Percentiles rank a stretch among this genome's conserved stretches.
These are phyloP conservation scores for Thielaviopsis euricoi DNA, from an alignment of 2,329 filamentous ascomycete species.

Conservation along the genomic window DNA sequence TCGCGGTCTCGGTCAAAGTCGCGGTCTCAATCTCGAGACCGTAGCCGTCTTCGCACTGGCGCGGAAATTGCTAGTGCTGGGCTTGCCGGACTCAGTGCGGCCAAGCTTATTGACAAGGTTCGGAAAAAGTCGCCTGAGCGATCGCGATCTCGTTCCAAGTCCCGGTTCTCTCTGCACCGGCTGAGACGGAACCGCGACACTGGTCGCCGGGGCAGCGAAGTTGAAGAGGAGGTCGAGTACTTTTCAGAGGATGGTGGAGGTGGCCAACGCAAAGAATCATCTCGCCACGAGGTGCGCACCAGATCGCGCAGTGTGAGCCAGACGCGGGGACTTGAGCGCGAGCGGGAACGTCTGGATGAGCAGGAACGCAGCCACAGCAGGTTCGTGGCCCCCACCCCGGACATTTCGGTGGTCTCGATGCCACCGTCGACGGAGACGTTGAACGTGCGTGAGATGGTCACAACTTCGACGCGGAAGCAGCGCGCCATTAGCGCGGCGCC, in stretches of 20 bases:
- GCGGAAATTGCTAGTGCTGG: conserved; percentile 46
- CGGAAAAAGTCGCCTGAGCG: conserved; percentile 37
- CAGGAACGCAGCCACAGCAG: not conserved
- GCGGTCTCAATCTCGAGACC: conserved; percentile 27
- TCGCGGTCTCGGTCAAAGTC: conserved; percentile 18
- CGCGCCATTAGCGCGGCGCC: not conserved
- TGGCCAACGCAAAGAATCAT: conserved; percentile 16
- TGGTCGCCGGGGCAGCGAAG: conserved; percentile 14
- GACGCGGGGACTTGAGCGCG: not conserved
- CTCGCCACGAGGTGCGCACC: conserved; percentile 20
- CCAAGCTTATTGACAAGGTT: conserved; percentile 43
- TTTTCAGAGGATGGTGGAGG: conserved; percentile 21
- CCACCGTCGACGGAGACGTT: conserved; percentile 1
- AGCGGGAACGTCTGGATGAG: conserved; percentile 17
- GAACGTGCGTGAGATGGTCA: not conserved
- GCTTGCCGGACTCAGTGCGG: conserved; percentile 41
- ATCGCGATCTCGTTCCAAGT: conserved; percentile 21
- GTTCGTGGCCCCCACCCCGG: conserved; percentile 7
- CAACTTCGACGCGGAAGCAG: not conserved
- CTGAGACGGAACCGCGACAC: conserved; percentile 10
- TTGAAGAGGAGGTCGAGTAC: conserved; percentile 1
- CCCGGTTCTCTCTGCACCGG: conserved; percentile 7
- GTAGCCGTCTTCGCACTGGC: conserved; percentile 24
- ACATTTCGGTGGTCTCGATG: conserved; percentile 7
- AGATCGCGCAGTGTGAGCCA: not conserved